Percentiles rank a stretch among this genome's conserved stretches.
phyloP scores from a whole-genome alignment of 2,329 filamentous ascomycete genomes.

The Beauveria scarabaeidicola region DNA sequence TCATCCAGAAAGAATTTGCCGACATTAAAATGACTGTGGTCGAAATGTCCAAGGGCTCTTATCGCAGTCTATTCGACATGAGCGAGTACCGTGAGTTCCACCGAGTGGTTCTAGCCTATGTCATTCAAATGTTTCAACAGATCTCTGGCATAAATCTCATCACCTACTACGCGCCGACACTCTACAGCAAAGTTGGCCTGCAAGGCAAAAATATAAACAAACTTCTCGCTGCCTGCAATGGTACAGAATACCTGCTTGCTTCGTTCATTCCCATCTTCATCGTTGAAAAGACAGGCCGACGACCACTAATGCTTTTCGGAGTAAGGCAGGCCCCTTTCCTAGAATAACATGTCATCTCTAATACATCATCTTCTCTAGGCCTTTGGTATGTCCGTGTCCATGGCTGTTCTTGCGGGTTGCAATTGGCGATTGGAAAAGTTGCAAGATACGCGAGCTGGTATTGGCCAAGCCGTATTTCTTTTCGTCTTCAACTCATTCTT shows the following conservation, averaged over 20 bases:
- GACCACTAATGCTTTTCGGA: conserved; percentile 8
- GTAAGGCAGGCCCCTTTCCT: not conserved
- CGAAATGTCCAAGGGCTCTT: conserved; percentile 37
- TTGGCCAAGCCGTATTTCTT: conserved; percentile 31
- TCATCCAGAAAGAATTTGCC: conserved; percentile 1
- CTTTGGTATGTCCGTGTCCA: conserved; percentile 9
- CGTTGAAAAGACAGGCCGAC: conserved; percentile 4
- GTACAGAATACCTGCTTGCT: conserved; percentile 19
- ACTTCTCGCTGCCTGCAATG: conserved; percentile 11
- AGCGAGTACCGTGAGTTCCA: conserved; percentile 47
- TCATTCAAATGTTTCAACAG: conserved; percentile 46
- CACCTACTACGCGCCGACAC: conserved; percentile 19
- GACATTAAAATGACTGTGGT: conserved; percentile 7
- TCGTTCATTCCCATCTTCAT: conserved; percentile 9
- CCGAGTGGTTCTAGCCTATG: conserved; percentile 44
- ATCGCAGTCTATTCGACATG: conserved; percentile 51
- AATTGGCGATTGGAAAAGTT: not conserved
- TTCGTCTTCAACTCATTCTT: conserved; percentile 61
- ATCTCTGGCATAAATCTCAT: conserved; percentile 23
- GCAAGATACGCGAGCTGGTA: conserved; percentile 5
- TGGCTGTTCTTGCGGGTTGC: conserved; percentile 11
- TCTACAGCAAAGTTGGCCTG: conserved; percentile 14
- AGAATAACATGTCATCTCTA: not conserved
- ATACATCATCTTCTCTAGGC: not conserved
- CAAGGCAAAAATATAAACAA: conserved; percentile 8